Evolutionary conservation across 257 asterid genomes (phyloP), one percentile per base, ranked within the genome.

Genomic region (Penstemon eatonii): DNA sequence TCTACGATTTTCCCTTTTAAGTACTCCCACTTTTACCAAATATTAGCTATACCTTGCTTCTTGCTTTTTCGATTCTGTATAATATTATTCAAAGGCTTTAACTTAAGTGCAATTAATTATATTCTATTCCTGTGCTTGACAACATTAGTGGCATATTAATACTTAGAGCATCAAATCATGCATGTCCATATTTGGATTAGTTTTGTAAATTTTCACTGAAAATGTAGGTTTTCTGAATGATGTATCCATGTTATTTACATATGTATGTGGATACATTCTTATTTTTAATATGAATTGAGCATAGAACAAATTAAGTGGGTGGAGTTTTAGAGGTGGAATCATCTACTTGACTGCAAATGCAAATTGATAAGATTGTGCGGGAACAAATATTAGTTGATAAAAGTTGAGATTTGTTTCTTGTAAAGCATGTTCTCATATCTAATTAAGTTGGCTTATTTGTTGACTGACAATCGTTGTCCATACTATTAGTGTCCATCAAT

Each of bases 351-450:
- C 63, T 76, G 19, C 67, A 61, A 46, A 33, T 61, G 56, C 74
- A 70, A 70, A 53, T 71, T 71, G 70, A 40, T 67, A 38, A 61
- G 36, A 70, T 76, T n/a, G 49, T 54, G 58, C 54, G 70, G 74
- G 68, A 67, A 71, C 71, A 61, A 71, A 59, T 70, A 51, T 60
- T 76, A 51, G 8, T 25, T 33, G 52, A 15, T 19, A 52, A 60
- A 46, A 71, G 71, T 60, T 15, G 38, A 51, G 70, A 67, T 56
- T 69, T 43, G 3, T 63, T 56, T 19, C 43, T 46, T 56, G 38
- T 36, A 45, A 39, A 62, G 61, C 74, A 67, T 74, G 46, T 68
- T 61, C 59, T 43, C 56, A 25, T 39, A 45, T 37, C 4, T 39
- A 8, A 41, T 37, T 13, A 57, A 41, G 15, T 46, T 55, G 52